Percentiles rank a stretch among this genome's conserved stretches.
Conservation (phyloP, 2,329 filamentous ascomycete genomes). For the Ceratocystis diversiconidia region DNA sequence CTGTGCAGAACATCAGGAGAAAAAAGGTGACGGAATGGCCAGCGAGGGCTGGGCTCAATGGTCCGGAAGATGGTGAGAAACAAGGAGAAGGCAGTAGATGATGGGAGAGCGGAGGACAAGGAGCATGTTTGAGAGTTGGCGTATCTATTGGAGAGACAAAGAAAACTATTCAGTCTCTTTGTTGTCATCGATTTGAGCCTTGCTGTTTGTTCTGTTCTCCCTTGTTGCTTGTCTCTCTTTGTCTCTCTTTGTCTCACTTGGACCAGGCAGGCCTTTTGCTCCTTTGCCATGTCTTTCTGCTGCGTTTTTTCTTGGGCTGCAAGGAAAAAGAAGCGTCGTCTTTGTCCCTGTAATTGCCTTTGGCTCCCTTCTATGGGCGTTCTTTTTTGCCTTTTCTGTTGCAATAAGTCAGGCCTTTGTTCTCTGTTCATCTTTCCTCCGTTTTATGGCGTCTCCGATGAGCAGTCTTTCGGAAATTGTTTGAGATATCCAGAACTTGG, state of each 20-base stretch:
- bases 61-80: conserved; percentile 7
- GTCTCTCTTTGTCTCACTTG: too few relatives aligned
- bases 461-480: neutral
- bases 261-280: too few relatives aligned
- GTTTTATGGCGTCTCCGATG: neutral
- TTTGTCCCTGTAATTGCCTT: neutral
- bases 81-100: neutral
- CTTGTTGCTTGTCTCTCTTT: too few relatives aligned
- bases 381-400: neutral
- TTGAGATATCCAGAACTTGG: neutral
- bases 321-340: neutral
- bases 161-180: too few relatives aligned
- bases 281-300: too few relatives aligned
- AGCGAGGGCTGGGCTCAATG: conserved; percentile 5
- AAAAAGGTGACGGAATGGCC: neutral
- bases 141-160: too few relatives aligned
- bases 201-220: too few relatives aligned
- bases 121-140: too few relatives aligned
- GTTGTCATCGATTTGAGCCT: too few relatives aligned
- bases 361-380: neutral
- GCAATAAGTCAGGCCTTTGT: neutral
- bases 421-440: neutral
- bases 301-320: neutral
- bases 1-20: neutral
- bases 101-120: neutral